A percentile compares a stretch with the other conserved stretches of the same genome.
These are phyloP conservation scores for Tricholomella constricta DNA, from an alignment of 768 basidiomycete genomes.

Conservation along the genomic window DNA sequence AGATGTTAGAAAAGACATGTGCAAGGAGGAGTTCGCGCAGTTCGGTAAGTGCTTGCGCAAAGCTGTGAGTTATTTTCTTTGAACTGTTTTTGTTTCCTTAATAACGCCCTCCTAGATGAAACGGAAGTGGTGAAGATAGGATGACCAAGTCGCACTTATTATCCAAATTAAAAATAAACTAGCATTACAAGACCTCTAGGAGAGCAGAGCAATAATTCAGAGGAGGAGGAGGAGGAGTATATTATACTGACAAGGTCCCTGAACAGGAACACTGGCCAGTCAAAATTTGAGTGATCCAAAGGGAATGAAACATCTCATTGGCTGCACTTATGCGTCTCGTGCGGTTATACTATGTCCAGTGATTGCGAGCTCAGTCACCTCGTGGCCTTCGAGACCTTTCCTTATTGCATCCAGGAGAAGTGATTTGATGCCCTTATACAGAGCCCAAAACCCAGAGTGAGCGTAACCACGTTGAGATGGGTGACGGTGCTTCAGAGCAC, in stretches of 20 bases:
- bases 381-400: constrained; percentile 38
- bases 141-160: not conserved
- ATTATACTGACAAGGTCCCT: too few relatives aligned
- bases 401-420: constrained; percentile 37
- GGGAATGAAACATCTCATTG: not conserved
- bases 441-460: constrained; percentile 57
- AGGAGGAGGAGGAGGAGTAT: too few relatives aligned
- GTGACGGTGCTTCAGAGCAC: constrained; percentile 38
- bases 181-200: constrained; percentile 3
- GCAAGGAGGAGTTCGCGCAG: constrained; percentile 78
- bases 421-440: constrained; percentile 47
- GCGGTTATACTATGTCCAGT: constrained; percentile 57
- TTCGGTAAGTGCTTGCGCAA: constrained; percentile 83
- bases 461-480: constrained; percentile 41
- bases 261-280: too few relatives aligned
- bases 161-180: not conserved
- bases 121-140: constrained; percentile 32
- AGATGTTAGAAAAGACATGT: constrained; percentile 83
- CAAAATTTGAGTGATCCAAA: not conserved
- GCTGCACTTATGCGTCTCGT: constrained; percentile 18
- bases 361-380: constrained; percentile 44
- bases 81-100: not conserved
- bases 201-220: constrained; percentile 8
- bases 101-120: constrained; percentile 27
- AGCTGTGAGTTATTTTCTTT: constrained; percentile 53